These are phyloP conservation scores for Botryotinia globosa DNA, from an alignment of 2,329 filamentous ascomycete genomes.

Conservation along the genomic window DNA sequence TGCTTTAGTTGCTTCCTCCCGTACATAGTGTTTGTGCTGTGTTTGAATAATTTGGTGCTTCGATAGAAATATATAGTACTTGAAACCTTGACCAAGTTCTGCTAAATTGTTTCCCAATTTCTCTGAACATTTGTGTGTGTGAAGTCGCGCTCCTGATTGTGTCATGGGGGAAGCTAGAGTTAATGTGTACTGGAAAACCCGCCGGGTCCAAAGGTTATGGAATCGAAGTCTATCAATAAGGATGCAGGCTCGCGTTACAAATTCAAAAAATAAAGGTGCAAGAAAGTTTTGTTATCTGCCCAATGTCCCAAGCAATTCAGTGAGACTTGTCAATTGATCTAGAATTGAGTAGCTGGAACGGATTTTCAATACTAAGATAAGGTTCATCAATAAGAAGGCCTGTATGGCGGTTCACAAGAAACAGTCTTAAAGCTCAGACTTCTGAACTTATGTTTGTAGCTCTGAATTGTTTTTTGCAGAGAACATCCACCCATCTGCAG, in stretches of 20 bases:
- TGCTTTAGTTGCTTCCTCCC: neutral
- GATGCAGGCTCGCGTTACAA: neutral
- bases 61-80: neutral
- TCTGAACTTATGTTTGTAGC: neutral
- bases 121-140: neutral
- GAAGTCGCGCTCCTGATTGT: neutral
- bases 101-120: neutral
- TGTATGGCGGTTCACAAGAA: neutral
- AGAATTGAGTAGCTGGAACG: neutral
- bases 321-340: neutral
- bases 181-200: neutral
- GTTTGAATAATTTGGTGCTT: neutral
- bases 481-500: neutral
- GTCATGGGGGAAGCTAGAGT: neutral
- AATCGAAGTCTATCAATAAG: neutral
- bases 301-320: neutral
- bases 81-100: neutral
- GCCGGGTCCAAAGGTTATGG: too few relatives aligned
- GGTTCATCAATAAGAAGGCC: neutral
- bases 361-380: neutral
- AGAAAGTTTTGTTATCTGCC: neutral
- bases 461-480: neutral
- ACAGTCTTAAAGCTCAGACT: neutral
- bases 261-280: neutral
- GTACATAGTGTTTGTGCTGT: neutral